Conservation (phyloP, 805 yeast species). For the Blastobotrys peoriensis region DNA sequence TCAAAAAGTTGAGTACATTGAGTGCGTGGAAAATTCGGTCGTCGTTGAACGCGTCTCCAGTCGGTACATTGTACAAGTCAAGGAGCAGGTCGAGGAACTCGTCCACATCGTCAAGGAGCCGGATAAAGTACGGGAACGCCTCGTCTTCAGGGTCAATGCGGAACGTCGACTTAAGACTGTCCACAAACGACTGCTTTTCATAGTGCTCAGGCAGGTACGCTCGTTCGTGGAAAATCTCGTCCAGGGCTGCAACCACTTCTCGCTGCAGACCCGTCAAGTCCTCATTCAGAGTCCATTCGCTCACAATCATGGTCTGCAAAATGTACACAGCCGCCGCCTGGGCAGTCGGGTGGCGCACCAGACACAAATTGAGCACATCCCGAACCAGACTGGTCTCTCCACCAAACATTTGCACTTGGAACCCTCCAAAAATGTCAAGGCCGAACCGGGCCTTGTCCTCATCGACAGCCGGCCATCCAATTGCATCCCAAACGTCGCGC, state of each 20-base stretch:
- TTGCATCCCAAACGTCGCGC: slow-evolving; percentile 61
- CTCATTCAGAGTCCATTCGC: slow-evolving; percentile 57
- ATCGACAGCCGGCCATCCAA: slow-evolving; percentile 57
- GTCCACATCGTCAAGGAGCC: slow-evolving; percentile 35
- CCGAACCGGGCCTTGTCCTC: slow-evolving; percentile 56
- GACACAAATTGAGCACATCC: slow-evolving; percentile 58
- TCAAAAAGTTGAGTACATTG: slow-evolving; percentile 67
- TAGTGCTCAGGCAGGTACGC: slow-evolving; percentile 49
- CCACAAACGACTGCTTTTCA: slow-evolving; percentile 52
- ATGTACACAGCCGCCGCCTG: slow-evolving; percentile 58
- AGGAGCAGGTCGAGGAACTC: slow-evolving; percentile 60
- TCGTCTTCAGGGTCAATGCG: slow-evolving; percentile 60
- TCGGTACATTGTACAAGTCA: slow-evolving; percentile 68
- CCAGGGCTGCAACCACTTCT: slow-evolving; percentile 57
- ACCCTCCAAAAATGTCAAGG: slow-evolving; percentile 58
- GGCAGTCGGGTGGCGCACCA: slow-evolving; percentile 59
- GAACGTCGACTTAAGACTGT: slow-evolving; percentile 43
- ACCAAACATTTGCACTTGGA: slow-evolving; percentile 53
- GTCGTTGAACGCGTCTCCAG: slow-evolving; percentile 77
- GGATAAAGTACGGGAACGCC: slow-evolving; percentile 50
- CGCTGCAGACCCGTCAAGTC: slow-evolving; percentile 54
- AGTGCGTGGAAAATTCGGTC: slow-evolving; percentile 77
- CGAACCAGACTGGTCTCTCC: slow-evolving; percentile 55
- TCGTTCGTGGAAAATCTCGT: slow-evolving; percentile 54
- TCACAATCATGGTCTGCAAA: slow-evolving; percentile 64